phyloP scores from a whole-genome alignment of 2,329 filamentous ascomycete species.

The Apiospora saccharicola region DNA sequence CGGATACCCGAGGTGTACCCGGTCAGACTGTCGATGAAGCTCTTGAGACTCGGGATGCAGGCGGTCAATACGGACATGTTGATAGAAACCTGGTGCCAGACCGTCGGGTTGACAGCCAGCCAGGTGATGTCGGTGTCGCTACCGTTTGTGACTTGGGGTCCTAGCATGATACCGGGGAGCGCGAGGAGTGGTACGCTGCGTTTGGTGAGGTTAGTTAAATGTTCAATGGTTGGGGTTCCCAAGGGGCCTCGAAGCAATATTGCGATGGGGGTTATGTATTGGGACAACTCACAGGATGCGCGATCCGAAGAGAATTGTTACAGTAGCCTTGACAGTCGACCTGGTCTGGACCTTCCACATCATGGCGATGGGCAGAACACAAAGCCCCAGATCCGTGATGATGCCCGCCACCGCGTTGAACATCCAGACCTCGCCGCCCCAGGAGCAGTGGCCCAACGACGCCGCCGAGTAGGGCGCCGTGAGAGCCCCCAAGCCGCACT shows the following conservation, averaged over 20 bases:
- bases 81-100: conserved; percentile 28
- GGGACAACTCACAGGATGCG: conserved; percentile 24
- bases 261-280: not conserved
- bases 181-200: conserved; percentile 21
- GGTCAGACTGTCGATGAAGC: conserved; percentile 28
- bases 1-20: not conserved
- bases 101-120: conserved; percentile 22
- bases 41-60: conserved; percentile 33
- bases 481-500: not conserved
- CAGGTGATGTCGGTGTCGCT: conserved; percentile 27
- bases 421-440: conserved; percentile 2
- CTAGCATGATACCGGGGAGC: not conserved
- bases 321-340: conserved; percentile 22
- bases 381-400: conserved; percentile 29
- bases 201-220: not conserved
- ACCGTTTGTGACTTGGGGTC: not conserved
- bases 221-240: not conserved
- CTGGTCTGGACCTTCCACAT: conserved; percentile 29
- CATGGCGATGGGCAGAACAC: conserved; percentile 29
- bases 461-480: not conserved
- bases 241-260: not conserved
- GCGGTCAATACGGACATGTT: conserved; percentile 32
- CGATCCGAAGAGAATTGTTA: conserved; percentile 23
- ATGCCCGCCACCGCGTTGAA: conserved; percentile 18
- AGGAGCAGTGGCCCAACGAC: not conserved